These are phyloP conservation scores for Sclerotinia glacialis DNA, from an alignment of 2,329 filamentous ascomycete genomes.

Conservation along the genomic window DNA sequence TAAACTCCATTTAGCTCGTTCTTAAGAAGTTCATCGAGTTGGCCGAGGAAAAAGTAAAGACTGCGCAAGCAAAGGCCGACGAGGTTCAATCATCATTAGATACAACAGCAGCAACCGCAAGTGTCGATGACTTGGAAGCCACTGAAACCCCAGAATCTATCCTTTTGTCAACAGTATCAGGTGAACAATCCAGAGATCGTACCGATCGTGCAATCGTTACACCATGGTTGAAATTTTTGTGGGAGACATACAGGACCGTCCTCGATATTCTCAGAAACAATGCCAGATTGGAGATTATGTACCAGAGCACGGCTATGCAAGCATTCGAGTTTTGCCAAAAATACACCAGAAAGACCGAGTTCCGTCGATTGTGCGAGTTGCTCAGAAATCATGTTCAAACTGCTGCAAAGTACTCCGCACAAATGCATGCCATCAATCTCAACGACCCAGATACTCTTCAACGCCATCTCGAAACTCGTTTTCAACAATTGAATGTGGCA, in stretches of 20 bases:
- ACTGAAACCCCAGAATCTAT: conserved; percentile 98
- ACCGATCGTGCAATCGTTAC: conserved; percentile 98
- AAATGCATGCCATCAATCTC: conserved; percentile 99
- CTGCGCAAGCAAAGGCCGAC: conserved; percentile 93
- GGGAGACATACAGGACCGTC: conserved; percentile 98
- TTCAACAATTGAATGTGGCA: conserved; percentile 96
- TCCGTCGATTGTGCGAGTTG: conserved; percentile 95
- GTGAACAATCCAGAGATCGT: conserved; percentile 94
- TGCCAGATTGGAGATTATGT: conserved; percentile 93
- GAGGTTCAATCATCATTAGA: conserved; percentile 88
- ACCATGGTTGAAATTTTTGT: conserved; percentile 98
- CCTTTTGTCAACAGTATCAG: conserved; percentile 93
- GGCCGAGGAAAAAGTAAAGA: conserved; percentile 92
- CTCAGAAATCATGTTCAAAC: conserved; percentile 98
- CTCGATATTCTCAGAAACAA: conserved; percentile 99
- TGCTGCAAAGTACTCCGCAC: conserved; percentile 96
- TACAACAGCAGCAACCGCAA: conserved; percentile 66
- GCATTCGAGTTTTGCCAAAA: conserved; percentile 99
- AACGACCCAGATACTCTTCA: conserved; percentile 97
- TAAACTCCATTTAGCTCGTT: conserved; percentile 59
- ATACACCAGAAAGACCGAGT: conserved; percentile 98
- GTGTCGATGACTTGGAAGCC: conserved; percentile 92
- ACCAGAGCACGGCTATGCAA: conserved; percentile 96
- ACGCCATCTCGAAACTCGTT: conserved; percentile 94
- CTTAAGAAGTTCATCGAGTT: conserved; percentile 98